These are phyloP conservation scores for Dactylonectria estremocensis DNA, from an alignment of 2,329 filamentous ascomycete species.

Conservation along the genomic window DNA sequence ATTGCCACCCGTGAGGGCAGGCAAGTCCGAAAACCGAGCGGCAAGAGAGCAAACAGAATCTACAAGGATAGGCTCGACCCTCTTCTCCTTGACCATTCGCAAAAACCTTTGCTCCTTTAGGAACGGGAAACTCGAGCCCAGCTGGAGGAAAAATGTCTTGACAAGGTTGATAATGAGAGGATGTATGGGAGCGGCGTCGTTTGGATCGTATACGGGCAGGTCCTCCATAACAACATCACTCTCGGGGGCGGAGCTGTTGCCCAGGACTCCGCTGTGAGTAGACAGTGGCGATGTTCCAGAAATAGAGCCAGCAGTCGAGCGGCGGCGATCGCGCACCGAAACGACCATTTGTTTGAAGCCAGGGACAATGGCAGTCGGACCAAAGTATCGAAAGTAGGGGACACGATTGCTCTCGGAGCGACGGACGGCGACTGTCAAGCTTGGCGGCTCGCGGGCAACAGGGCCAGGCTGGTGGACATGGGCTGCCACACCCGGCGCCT, in stretches of 20 bases:
- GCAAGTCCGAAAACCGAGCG: slow-evolving; percentile 82
- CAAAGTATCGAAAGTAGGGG: slow-evolving; percentile 93
- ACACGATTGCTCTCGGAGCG: slow-evolving; percentile 75
- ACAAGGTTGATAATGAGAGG: slow-evolving; percentile 83
- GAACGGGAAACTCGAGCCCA: slow-evolving; percentile 91
- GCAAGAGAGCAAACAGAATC: slow-evolving; percentile 88
- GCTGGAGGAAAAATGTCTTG: slow-evolving; percentile 84
- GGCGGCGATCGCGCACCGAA: slow-evolving; percentile 77
- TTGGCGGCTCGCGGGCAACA: slow-evolving; percentile 43
- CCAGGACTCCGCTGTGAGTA: slow-evolving; percentile 51
- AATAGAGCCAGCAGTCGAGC: slow-evolving; percentile 71
- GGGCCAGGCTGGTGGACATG: slow-evolving; percentile 27
- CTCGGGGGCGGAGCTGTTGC: slow-evolving; percentile 60
- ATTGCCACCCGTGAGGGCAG: slow-evolving; percentile 63
- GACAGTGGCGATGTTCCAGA: slow-evolving; percentile 68
- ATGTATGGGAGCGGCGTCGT: slow-evolving; percentile 78
- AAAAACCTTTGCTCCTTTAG: slow-evolving; percentile 81
- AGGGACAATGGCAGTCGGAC: slow-evolving; percentile 90
- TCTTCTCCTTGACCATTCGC: slow-evolving; percentile 83
- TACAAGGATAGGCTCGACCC: slow-evolving; percentile 86
- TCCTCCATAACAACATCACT: slow-evolving; percentile 65
- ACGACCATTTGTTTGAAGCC: slow-evolving; percentile 95
- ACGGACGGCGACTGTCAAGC: slow-evolving; percentile 62
- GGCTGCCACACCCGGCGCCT: slow-evolving; percentile 20
- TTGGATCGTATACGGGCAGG: slow-evolving; percentile 83